Conservation (phyloP, 768 basidiomycete species). For the Collybiopsis confluens region DNA sequence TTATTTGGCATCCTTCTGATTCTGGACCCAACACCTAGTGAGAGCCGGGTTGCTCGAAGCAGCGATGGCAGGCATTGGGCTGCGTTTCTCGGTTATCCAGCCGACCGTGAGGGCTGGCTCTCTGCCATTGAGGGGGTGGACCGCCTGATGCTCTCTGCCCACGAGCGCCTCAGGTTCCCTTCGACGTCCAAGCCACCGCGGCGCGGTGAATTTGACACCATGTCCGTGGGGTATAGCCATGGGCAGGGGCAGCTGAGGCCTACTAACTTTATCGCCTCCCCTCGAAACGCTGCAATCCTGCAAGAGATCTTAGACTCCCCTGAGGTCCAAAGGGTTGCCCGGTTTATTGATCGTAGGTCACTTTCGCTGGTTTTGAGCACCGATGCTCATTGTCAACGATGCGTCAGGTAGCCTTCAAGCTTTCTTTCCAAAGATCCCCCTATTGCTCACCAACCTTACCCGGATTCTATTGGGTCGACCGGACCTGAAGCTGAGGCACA, state of each 20-base stretch:
- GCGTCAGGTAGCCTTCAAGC: neutral
- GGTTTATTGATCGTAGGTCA: neutral
- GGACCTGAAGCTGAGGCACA: neutral
- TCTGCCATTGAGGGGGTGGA: neutral
- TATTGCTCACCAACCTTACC: neutral
- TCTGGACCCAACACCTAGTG: neutral
- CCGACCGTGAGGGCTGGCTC: neutral
- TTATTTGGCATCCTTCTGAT: neutral
- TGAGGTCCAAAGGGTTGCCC: neutral
- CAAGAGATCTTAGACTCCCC: neutral
- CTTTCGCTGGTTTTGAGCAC: too few species aligned
- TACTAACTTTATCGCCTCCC: neutral
- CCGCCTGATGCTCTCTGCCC: neutral
- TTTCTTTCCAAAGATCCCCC: neutral
- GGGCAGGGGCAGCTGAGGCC: neutral
- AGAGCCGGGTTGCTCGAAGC: neutral
- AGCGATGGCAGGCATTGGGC: neutral
- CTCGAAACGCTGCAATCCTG: neutral
- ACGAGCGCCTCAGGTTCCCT: neutral
- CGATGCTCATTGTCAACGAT: too few species aligned
- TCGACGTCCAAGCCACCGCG: neutral
- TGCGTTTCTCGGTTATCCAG: neutral
- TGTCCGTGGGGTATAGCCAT: too few species aligned
- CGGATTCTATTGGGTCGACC: neutral
- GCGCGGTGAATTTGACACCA: neutral